Evolutionary conservation across 1,284 basidiomycete species (phyloP), one percentile per base, ranked within the genome.

Genomic region (Irpex rosettiformis): DNA sequence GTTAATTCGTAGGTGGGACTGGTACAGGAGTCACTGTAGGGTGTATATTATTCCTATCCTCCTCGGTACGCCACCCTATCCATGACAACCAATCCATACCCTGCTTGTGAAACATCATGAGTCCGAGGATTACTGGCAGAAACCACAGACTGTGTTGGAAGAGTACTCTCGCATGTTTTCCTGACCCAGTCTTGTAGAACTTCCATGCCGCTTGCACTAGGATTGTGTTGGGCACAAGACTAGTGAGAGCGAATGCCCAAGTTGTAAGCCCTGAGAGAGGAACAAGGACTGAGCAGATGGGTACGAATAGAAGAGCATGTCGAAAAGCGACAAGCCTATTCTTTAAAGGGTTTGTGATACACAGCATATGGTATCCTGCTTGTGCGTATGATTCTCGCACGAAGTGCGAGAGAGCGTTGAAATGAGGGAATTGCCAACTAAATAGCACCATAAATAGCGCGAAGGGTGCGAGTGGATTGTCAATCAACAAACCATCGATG

Each of bases 351-450:
- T 88, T 80, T 49, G 93, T 77, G 57, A 95, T 91, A 24, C 89
- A 86, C 37, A 98, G 85, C 97, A 99, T 99, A 43, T 84, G 83
- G 71, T 97, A 99, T 16, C 96, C 96, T 4, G 92, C 94, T 67
- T 94, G 85, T 0, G 96, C 94, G 74, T 99, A 99, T 30, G 91
- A 91, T 16, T 84, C 86, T 25, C 95, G 85, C 11, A 97, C 84
- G 53, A 95, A 80, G 73, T 98, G 85, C 2, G 95, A 88, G n/a
- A 99, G 80, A 1, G 94, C 77, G 75, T 97, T 98, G 78, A 99
- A 99, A 73, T 99, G 97, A 18, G 97, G 96, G 73, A 99, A 99
- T 71, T 99, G 97, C 97, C 97, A 99, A 59, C 91, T 91, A 75
- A 89, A 99, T 11, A 98, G 83, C 54, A 98, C 74, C 70, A 86